phyloP scores from a whole-genome alignment of 768 basidiomycete genomes.

The Xerocomus potaroensis region DNA sequence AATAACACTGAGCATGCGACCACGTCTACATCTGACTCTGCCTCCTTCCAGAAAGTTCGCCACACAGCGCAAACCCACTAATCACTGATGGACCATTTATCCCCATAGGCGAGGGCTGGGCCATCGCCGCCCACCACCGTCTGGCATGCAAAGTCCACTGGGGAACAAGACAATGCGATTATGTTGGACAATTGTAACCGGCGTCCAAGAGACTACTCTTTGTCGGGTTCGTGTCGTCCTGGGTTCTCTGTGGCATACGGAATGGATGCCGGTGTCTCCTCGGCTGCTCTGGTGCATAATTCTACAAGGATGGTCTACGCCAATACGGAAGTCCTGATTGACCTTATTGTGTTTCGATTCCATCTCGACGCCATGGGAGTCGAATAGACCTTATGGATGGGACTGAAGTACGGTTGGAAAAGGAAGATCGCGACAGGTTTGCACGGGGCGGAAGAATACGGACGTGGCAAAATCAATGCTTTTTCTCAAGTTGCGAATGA shows the following conservation, averaged over 20 bases:
- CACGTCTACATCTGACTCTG: too few relatives aligned
- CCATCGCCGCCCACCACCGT: constrained; percentile 35
- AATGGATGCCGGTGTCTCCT: constrained; percentile 20
- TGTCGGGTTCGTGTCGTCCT: constrained; percentile 17
- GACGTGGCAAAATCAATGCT: constrained; percentile 11
- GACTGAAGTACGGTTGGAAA: constrained; percentile 17
- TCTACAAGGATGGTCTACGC: not conserved
- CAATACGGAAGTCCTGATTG: not conserved
- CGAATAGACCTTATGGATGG: constrained; percentile 6
- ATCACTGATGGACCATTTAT: too few relatives aligned
- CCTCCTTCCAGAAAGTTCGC: too few relatives aligned
- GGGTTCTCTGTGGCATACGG: constrained; percentile 32
- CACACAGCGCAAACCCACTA: too few relatives aligned
- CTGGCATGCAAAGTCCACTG: constrained; percentile 38
- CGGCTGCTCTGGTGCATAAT: not conserved
- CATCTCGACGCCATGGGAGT: constrained; percentile 11
- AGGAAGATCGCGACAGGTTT: not conserved
- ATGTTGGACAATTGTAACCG: constrained; percentile 2
- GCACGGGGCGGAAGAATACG: constrained; percentile 11
- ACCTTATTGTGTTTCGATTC: constrained; percentile 21
- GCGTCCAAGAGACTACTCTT: constrained; percentile 16
- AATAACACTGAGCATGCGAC: too few relatives aligned
- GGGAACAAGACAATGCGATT: constrained; percentile 9
- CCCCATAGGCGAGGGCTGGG: too few relatives aligned
- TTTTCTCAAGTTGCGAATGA: not conserved